Base-by-base conservation (phyloP, 2,329 filamentous ascomycete genomes). In the Pseudogymnoascus sp. region DNA sequence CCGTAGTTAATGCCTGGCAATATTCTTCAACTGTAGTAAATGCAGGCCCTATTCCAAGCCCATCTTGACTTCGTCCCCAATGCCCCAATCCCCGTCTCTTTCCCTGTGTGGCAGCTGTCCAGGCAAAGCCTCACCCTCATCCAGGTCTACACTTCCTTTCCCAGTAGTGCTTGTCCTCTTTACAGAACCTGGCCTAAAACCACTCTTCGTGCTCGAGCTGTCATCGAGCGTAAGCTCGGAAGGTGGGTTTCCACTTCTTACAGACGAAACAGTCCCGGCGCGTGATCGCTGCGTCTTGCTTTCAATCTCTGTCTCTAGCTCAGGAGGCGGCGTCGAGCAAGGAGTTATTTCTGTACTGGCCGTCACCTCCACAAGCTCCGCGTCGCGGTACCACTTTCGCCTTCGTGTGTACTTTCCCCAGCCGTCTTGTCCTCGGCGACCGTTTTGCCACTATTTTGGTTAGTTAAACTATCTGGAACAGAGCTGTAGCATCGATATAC, bases 321-420 rank as follows among this genome's bases (percentile, higher is more conserved):
- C 57, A 18, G 60, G n/a, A 39, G 38, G 6, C 59, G 39, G 77
- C 73, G 43, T 76, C 69, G 43, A 77, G 74, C 28, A 75, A 70
- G 57, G 77, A 74, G 30, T 77, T 71, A 63, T 79, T 77, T 58
- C 77, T 69, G 63, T 75, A 72, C 18, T 76, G 70, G 39, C 74
- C 71, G 68, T 67, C 6, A 87, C 76, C 70, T 99, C 94, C 34
- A 97, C 90, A 3, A 99, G 82, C 75, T 99, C 94, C 8, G 94
- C 94, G 71, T 97, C 94, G 38, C 94, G 89, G 70, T 91, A 94
- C 94, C 94, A 99, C 75, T 97, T 97, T 64, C 94, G 79, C 20
- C 94, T 85, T 12, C 94, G 84, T 0, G 94, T 99, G 80, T 96
- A 99, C 61, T 91, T 86, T 39, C 90, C 90, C 94, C 94, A 99